phyloP scores from a whole-genome alignment of 345 rosid species.

The Pistacia integerrima region DNA sequence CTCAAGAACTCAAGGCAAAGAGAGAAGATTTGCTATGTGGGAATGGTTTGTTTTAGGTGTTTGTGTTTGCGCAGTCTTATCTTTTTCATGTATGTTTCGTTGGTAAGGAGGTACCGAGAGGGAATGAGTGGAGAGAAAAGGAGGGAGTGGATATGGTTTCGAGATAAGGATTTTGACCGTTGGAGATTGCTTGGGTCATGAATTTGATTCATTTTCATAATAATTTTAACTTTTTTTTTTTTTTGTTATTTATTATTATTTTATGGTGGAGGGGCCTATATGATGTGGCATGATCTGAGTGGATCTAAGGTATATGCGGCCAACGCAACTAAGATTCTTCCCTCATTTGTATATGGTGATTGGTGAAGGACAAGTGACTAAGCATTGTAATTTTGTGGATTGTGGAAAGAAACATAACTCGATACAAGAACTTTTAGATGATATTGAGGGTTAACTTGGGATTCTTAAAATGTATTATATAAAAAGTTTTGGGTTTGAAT shows the following conservation, averaged over 20 bases:
- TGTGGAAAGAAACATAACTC: neutral
- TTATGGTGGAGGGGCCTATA: conserved; percentile 19
- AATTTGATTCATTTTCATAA: neutral
- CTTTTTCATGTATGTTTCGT: conserved; percentile 30
- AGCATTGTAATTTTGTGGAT: neutral
- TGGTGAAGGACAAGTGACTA: too few species aligned
- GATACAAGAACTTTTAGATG: too few species aligned
- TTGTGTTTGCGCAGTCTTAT: conserved; percentile 35
- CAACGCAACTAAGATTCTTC: neutral
- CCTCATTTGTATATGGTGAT: neutral
- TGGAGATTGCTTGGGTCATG: conserved; percentile 32
- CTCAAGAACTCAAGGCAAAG: conserved; percentile 13
- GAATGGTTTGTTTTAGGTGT: neutral
- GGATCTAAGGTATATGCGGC: conserved; percentile 24
- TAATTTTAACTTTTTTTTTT: neutral
- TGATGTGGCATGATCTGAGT: conserved; percentile 30
- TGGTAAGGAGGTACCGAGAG: conserved; percentile 32
- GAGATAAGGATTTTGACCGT: conserved; percentile 69
- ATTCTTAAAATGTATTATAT: too few species aligned
- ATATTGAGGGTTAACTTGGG: too few species aligned
- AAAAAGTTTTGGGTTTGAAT: too few species aligned
- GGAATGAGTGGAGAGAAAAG: conserved; percentile 59
- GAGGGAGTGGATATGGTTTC: conserved; percentile 63
- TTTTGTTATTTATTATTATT: neutral
- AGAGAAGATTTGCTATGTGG: conserved; percentile 19